A percentile compares a stretch with the other conserved stretches of the same genome.
These are phyloP conservation scores for Alternaria sp. DNA, from an alignment of 2,329 filamentous ascomycete species.

Conservation along the genomic window DNA sequence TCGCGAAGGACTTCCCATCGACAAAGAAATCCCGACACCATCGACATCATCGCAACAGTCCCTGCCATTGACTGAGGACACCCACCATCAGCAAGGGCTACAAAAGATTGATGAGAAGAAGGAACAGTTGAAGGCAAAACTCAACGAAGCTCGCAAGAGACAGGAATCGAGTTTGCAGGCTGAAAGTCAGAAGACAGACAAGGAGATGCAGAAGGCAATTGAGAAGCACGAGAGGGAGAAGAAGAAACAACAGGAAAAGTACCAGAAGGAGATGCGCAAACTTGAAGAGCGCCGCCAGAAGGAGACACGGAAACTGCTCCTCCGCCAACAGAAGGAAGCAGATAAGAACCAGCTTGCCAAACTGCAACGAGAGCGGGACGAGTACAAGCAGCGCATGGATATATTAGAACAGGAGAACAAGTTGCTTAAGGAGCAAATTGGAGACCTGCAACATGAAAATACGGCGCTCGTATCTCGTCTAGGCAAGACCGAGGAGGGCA, in stretches of 20 bases:
- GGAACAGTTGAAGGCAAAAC: constrained; percentile 66
- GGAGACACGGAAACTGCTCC: constrained; percentile 70
- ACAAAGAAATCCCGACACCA: constrained; percentile 37
- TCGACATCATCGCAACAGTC: constrained; percentile 41
- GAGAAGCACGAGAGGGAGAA: constrained; percentile 69
- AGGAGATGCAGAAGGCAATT: constrained; percentile 67
- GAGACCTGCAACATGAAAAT: constrained; percentile 66
- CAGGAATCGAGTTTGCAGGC: constrained; percentile 51
- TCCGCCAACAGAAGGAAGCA: constrained; percentile 69
- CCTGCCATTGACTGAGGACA: constrained; percentile 27
- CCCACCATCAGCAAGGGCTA: constrained; percentile 61
- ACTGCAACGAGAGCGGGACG: constrained; percentile 60
- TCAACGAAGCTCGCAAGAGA: constrained; percentile 64
- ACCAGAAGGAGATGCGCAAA: constrained; percentile 62
- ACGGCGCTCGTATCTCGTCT: constrained; percentile 59
- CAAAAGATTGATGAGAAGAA: constrained; percentile 68
- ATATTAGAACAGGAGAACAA: constrained; percentile 60
- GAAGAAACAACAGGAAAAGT: constrained; percentile 55
- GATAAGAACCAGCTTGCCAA: constrained; percentile 59
- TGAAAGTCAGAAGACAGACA: constrained; percentile 50
- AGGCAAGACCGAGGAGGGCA: constrained; percentile 52
- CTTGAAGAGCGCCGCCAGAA: constrained; percentile 71
- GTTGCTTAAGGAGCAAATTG: constrained; percentile 61
- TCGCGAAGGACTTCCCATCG: constrained; percentile 39
- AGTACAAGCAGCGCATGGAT: constrained; percentile 57